Conservation (phyloP, 352 stramenopile species). For the Phytopythium kandeliae region DNA sequence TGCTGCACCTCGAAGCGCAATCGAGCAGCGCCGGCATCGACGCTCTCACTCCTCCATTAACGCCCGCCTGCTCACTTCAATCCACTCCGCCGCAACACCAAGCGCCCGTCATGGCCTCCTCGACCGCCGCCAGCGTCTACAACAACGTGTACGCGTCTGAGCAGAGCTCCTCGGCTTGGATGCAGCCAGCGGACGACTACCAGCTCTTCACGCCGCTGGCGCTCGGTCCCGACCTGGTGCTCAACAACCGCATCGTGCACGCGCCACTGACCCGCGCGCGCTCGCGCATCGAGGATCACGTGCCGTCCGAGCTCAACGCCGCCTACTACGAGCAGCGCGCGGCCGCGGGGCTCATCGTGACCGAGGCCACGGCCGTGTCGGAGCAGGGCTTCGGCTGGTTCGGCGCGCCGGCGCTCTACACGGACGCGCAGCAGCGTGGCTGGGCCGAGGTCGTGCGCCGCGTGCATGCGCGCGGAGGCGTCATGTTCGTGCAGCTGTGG, state of each 20-base stretch:
- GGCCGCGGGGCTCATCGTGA: constrained; percentile 22
- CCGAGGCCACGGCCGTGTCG: constrained; percentile 20
- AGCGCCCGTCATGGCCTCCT: background rate
- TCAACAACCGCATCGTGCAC: constrained; percentile 23
- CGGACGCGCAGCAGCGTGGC: constrained; percentile 23
- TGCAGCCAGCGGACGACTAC: constrained; percentile 8
- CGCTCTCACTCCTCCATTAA: background rate
- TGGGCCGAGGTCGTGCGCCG: constrained; percentile 43
- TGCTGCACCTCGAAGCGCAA: no score
- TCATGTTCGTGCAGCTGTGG: constrained; percentile 44
- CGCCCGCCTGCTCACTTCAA: background rate
- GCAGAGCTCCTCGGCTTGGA: background rate
- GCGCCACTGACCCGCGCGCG: constrained; percentile 23
- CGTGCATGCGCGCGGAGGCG: constrained; percentile 65
- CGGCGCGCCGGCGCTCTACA: constrained; percentile 41
- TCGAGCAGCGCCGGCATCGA: no score
- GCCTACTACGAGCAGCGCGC: constrained; percentile 23
- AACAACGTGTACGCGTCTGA: background rate
- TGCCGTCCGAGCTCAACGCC: constrained; percentile 33
- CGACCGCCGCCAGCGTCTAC: background rate
- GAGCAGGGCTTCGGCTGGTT: constrained; percentile 34
- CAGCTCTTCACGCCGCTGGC: constrained; percentile 20
- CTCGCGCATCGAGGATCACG: constrained; percentile 12
- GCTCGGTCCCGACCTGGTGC: constrained; percentile 11
- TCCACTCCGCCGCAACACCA: background rate